Evolutionary conservation across 2,329 filamentous ascomycete genomes (phyloP), one percentile per base, ranked within the genome.

Genomic region (Sporothrix protearum): DNA sequence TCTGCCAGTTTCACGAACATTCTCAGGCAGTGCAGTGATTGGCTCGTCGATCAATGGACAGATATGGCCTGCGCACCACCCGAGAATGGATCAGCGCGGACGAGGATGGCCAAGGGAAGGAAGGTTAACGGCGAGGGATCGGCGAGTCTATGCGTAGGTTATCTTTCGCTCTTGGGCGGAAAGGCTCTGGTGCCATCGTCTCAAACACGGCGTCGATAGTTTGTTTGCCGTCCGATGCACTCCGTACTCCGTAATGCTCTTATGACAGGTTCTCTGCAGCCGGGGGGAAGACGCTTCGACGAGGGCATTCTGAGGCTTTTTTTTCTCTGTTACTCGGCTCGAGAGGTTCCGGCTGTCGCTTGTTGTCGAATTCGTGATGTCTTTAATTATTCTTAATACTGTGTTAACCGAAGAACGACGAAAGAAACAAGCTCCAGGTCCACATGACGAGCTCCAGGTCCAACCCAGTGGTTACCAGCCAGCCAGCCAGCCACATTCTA

Each of bases 61-160:
- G 45, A 47, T 10, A 36, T 30, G 39, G 28, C 45, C 22, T 33
- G 25, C 47, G 42, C 16, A 49, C 63, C 9, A 22, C 59, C 33
- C 33, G 39, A 66, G 69, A 71, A 71, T 71, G 69, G 69, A 71
- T 71, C 59, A 19, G 25, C 69, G 69, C 33, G 47, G 42, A 28
- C 16, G 42, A 30, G 39, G 51, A 42, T 69, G 39, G 55, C 36
- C 36, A 28, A 33, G 53, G 12, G 64, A 25, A 12, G 22, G 25
- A 39, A 53, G 30, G 3, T 1, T n/a, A 53, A 16, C 22, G 64
- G 45, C 45, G 42, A 3, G 42, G 61, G 61, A 66, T 47, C 39
- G 42, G 42, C 42, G 19, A 47, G 42, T 47, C 42, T 28, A 28
- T 22, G 45, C 7, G 2, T 45, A 16, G 19, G 42, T 19, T 12